These are phyloP conservation scores for Globisporangium canariense DNA, from an alignment of 352 stramenopile species.

Conservation along the genomic window DNA sequence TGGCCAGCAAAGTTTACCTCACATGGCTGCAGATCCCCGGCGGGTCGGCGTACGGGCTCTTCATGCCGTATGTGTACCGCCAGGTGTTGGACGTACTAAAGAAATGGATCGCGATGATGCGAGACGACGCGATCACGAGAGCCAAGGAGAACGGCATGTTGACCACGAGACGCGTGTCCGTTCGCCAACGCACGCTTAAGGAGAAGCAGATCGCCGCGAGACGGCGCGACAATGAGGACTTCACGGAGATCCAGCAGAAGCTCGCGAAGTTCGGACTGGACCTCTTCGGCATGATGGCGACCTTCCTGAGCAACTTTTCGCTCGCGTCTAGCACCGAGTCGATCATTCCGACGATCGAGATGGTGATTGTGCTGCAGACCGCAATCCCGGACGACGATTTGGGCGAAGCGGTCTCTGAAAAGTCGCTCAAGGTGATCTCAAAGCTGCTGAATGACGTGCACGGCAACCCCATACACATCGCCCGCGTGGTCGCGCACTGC, in stretches of 20 bases:
- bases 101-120: conserved; percentile 62
- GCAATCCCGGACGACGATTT: conserved; percentile 35
- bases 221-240: conserved; percentile 21
- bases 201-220: conserved; percentile 17
- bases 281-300: conserved; percentile 53
- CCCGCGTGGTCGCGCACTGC: conserved; percentile 59
- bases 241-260: conserved; percentile 26
- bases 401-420: conserved; percentile 30
- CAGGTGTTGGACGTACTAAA: conserved; percentile 78
- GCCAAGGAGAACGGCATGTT: conserved; percentile 1
- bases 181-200: conserved; percentile 12
- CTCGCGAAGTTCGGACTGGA: conserved; percentile 52
- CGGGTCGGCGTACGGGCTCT: conserved; percentile 77
- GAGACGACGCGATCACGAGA: conserved; percentile 9
- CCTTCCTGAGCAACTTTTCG: conserved; percentile 58
- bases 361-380: conserved; percentile 58
- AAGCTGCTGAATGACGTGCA: conserved; percentile 46
- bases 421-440: conserved; percentile 45
- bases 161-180: conserved; percentile 5
- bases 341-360: conserved; percentile 72
- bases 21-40: conserved; percentile 78
- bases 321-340: conserved; percentile 68
- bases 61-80: conserved; percentile 84
- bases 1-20: conserved; percentile 75
- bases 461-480: conserved; percentile 50